Evolutionary conservation across 306 rosid species (phyloP).

Genomic region (Cucumis hystrix): DNA sequence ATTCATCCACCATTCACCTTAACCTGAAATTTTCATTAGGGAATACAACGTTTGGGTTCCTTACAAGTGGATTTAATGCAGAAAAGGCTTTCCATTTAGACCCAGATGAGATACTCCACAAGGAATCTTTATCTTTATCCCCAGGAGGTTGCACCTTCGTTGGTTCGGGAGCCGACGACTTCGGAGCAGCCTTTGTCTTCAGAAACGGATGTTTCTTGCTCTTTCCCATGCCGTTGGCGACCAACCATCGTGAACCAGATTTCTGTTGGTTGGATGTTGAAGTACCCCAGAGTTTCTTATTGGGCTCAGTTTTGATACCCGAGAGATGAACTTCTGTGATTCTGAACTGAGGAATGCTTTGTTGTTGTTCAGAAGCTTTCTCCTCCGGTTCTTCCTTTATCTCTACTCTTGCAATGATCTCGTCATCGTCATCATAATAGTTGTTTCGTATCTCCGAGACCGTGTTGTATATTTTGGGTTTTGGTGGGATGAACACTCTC

Average conservation of each 20-base stretch:
- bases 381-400: constrained; percentile 26
- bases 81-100: constrained; percentile 57
- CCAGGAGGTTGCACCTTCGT: constrained; percentile 53
- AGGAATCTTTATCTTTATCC: constrained; percentile 29
- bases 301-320: constrained; percentile 45
- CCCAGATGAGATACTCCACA: constrained; percentile 82
- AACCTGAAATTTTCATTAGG: constrained; percentile 38
- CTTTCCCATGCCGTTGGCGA: constrained; percentile 89
- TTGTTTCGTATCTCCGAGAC: constrained; percentile 31
- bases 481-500: constrained; percentile 71
- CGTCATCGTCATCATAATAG: constrained; percentile 29
- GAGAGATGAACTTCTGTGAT: constrained; percentile 73
- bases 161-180: constrained; percentile 22
- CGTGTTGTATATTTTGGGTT: constrained; percentile 41
- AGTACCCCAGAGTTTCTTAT: constrained; percentile 51
- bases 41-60: constrained; percentile 63
- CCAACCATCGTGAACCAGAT: constrained; percentile 86
- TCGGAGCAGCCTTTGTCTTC: constrained; percentile 41
- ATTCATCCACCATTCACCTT: constrained; percentile 17
- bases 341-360: constrained; percentile 49
- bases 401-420: constrained; percentile 20
- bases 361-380: constrained; percentile 37
- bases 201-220: constrained; percentile 36
- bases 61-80: constrained; percentile 30
- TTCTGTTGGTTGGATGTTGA: constrained; percentile 37